Base-by-base conservation (phyloP, 164 flowering plant genomes). In the Piper betle region DNA sequence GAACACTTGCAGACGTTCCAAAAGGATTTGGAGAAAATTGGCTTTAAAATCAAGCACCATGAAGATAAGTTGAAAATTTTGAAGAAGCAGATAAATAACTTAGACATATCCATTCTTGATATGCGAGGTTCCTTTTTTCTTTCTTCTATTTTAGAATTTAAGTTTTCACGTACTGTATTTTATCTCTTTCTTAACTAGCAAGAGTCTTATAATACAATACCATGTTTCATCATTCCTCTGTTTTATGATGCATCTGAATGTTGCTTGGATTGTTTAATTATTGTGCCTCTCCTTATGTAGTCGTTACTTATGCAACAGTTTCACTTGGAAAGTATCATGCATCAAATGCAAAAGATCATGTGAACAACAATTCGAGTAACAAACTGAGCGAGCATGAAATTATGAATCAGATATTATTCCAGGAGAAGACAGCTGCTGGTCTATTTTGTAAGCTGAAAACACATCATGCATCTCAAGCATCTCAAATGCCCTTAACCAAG, bases 371-470 rank as follows among this genome's bases (percentile, higher is more conserved):
- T 58, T 55, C 42, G 67, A 69, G 77, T 37, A 55, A 59, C 16
- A 52, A 17, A 58, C 77, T 66, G 50, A 69, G 74, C 57, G 85
- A 82, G 72, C 84, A 83, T 62, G 76, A 80, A 59, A 74, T 75
- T 46, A 59, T 52, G 38, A 76, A 80, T 37, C 80, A 81, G 67
- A 83, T 87, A 65, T 18, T 83, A 25, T 76, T 38, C 68, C 80
- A 74, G 62, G 90, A 80, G 64, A 82, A 83, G 39, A 78, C 90
- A 71, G 97, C 96, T 17, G 98, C 96, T 63, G 79, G 81, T 57
- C 53, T 92, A 55, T 60, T 83, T 5, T 80, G 80, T 64, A 81
- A 76, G 64, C 66, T 89, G 66, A 78, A 73, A 80, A 53, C 60
- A 60, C 81, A 69, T 48, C 81, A 77, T 69, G 77, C 62, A 12